Conservation (phyloP, 2,329 filamentous ascomycete species). For the Fusarium sp. region DNA sequence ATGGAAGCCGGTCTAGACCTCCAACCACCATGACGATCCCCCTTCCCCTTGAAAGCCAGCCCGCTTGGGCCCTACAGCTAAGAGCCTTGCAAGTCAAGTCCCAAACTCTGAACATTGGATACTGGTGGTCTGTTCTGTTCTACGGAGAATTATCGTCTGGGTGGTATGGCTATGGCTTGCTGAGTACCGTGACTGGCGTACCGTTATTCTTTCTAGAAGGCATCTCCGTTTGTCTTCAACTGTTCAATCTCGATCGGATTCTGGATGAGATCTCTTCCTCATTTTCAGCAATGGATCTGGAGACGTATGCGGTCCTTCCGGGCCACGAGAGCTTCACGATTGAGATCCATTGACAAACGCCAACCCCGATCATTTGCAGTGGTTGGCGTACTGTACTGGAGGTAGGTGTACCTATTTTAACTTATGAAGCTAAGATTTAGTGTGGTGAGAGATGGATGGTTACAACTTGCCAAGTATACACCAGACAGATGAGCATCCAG, state of each 20-base stretch:
- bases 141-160: slow-evolving; percentile 29
- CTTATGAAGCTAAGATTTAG: slow-evolving; percentile 13
- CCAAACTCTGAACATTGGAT: background rate
- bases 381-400: slow-evolving; percentile 3
- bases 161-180: background rate
- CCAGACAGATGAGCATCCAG: background rate
- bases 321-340: slow-evolving; percentile 1
- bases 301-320: slow-evolving; percentile 21
- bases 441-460: slow-evolving; percentile 22
- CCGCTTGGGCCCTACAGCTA: background rate
- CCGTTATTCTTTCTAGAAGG: slow-evolving; percentile 32
- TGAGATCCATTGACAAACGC: slow-evolving; percentile 16
- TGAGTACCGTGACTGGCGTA: slow-evolving; percentile 16
- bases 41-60: slow-evolving; percentile 12
- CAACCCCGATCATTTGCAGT: slow-evolving; percentile 16
- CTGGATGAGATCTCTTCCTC: slow-evolving; percentile 26
- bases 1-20: slow-evolving; percentile 22
- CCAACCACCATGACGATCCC: slow-evolving; percentile 18
- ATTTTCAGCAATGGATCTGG: background rate
- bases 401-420: slow-evolving; percentile 37
- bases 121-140: background rate
- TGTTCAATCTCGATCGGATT: background rate
- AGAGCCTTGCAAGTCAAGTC: background rate
- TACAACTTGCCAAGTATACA: slow-evolving; percentile 15
- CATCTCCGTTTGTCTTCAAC: slow-evolving; percentile 27